A percentile compares a stretch with the other conserved stretches of the same genome.
Conservation (phyloP, 2,329 filamentous ascomycete species). For the Alternaria arbusti region DNA sequence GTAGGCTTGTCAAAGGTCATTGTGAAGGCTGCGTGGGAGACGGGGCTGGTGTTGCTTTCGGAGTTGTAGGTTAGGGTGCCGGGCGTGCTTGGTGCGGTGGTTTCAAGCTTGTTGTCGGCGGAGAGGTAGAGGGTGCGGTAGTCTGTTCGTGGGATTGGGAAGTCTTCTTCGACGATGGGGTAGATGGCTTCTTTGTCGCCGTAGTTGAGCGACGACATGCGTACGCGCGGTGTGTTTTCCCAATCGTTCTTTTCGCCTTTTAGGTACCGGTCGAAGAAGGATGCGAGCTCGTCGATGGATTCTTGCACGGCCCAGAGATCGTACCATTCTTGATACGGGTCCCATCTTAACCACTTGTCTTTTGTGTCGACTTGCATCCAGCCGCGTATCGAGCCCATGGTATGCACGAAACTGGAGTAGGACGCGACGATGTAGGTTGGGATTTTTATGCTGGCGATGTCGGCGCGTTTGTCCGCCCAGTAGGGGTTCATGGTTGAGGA, state of each 20-base stretch:
- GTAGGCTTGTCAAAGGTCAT: conserved; percentile 50
- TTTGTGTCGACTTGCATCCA: conserved; percentile 12
- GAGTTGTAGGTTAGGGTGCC: conserved; percentile 7
- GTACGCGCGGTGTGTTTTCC: conserved; percentile 56
- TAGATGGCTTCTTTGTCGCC: conserved; percentile 18
- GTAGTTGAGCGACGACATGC: conserved; percentile 48
- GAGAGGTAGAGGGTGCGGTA: conserved; percentile 19
- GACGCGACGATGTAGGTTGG: conserved; percentile 21
- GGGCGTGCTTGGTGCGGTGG: neutral
- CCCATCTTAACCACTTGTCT: conserved; percentile 24
- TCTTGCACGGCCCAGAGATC: conserved; percentile 17
- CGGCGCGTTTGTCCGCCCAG: conserved; percentile 19
- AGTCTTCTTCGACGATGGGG: conserved; percentile 21
- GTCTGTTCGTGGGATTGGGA: conserved; percentile 22
- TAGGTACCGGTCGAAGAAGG: conserved; percentile 57
- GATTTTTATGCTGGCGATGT: conserved; percentile 19
- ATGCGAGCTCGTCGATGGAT: conserved; percentile 18
- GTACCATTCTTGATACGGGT: conserved; percentile 25
- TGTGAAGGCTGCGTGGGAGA: conserved; percentile 37
- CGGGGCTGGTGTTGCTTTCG: neutral
- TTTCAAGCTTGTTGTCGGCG: neutral
- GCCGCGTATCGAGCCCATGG: conserved; percentile 22
- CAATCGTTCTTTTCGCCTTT: conserved; percentile 55
- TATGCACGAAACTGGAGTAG: conserved; percentile 21
- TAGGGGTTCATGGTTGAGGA: conserved; percentile 16